These are phyloP conservation scores for Diaporthe aspalathi DNA, from an alignment of 2,329 filamentous ascomycete species.

Conservation along the genomic window DNA sequence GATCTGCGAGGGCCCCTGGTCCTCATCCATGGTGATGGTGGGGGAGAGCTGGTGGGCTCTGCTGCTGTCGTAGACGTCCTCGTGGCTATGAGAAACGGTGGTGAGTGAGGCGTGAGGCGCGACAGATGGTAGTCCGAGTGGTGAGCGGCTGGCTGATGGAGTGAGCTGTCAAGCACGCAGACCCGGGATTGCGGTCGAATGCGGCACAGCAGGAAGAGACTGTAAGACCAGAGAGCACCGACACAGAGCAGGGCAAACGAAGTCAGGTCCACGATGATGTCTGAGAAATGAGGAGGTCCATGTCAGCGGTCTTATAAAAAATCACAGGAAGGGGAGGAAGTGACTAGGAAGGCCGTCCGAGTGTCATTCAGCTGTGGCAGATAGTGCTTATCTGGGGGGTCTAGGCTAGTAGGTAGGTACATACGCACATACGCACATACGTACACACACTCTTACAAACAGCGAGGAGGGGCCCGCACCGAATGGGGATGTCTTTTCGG, in stretches of 20 bases:
- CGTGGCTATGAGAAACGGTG: background rate
- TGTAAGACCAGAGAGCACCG: background rate
- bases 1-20: constrained; percentile 64
- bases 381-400: constrained; percentile 26
- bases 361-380: constrained; percentile 25
- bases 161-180: background rate
- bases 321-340: background rate
- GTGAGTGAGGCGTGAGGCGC: background rate
- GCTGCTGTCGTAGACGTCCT: background rate
- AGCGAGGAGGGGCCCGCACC: background rate
- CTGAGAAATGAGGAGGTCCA: background rate
- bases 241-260: constrained; percentile 2
- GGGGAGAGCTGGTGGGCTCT: background rate
- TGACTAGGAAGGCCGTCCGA: background rate
- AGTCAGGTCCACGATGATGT: background rate
- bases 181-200: background rate
- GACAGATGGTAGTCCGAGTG: background rate
- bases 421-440: too few relatives aligned
- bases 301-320: constrained; percentile 28
- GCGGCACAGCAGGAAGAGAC: too few relatives aligned
- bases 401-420: too few relatives aligned
- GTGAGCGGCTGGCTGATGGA: background rate
- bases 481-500: background rate
- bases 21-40: constrained; percentile 63
- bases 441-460: too few relatives aligned